Evolutionary conservation across 2,329 filamentous ascomycete species (phyloP).

Genomic region (Orbilia brochopaga): DNA sequence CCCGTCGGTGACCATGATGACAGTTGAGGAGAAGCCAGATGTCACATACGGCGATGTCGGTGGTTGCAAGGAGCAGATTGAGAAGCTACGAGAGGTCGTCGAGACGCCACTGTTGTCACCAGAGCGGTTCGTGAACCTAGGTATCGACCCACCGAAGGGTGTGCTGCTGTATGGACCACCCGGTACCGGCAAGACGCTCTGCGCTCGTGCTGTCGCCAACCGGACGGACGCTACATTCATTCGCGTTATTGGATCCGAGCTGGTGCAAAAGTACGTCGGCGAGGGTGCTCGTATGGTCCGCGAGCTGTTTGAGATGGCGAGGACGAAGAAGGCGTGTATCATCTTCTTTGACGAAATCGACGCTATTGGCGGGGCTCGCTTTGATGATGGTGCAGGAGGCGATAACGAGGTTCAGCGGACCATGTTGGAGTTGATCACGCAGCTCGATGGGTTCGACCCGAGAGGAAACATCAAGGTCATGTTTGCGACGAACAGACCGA

Average conservation of each 20-base stretch:
- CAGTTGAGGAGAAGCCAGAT: constrained; percentile 98
- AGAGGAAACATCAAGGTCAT: constrained; percentile 99
- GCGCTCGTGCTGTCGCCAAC: constrained; percentile 95
- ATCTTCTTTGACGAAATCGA: constrained; percentile 99
- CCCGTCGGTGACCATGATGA: constrained; percentile 99
- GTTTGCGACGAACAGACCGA: constrained; percentile 97
- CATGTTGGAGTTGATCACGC: constrained; percentile 97
- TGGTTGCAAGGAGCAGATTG: constrained; percentile 98
- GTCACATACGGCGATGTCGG: constrained; percentile 99
- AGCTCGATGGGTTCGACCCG: constrained; percentile 94
- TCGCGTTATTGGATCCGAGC: constrained; percentile 93
- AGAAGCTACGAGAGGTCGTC: constrained; percentile 97
- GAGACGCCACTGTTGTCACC: constrained; percentile 97
- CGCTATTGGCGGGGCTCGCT: constrained; percentile 91
- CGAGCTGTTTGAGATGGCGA: constrained; percentile 98
- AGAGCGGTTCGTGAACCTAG: constrained; percentile 96
- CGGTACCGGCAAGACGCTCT: constrained; percentile 98
- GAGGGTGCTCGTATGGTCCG: constrained; percentile 98
- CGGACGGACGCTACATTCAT: constrained; percentile 98
- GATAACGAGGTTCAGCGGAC: constrained; percentile 98
- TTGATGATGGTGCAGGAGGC: constrained; percentile 93
- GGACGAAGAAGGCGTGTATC: constrained; percentile 99
- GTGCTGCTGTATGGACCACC: constrained; percentile 95
- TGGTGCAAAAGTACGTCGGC: constrained; percentile 98
- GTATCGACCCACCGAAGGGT: constrained; percentile 97